Base-by-base conservation (phyloP, 768 basidiomycete species). In the Daedaleopsis sinensis region DNA sequence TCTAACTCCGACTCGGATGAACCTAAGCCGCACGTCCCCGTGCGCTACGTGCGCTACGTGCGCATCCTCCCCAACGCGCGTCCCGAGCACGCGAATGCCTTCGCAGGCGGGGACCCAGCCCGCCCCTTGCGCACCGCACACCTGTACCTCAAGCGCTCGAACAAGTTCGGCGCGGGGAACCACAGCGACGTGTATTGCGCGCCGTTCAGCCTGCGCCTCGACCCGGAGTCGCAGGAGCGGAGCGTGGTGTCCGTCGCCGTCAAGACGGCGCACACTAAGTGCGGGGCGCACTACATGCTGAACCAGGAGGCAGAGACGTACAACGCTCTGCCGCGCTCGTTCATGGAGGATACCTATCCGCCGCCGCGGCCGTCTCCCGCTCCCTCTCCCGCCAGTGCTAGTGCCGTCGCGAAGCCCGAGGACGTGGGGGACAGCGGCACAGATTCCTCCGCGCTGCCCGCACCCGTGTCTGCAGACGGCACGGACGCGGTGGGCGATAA, bases 161-260 rank as follows among this genome's bases (percentile, higher is more conserved):
- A 76, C 35, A 46, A 21, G 19, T 59, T 78, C 6, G 86, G 85
- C 13, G 3, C 18, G 13, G 39, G 39, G 39, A 4, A 42, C 39
- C 39, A 42, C 39, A 42, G 39, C 18, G 18, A 42, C 3, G 39
- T 42, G 11, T 42, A 42, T 10, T 10, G 39, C 11, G 83, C 78
- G 9, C 81, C 84, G 58, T 80, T 80, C 76, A 82, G 82, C 44
- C 65, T 88, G 2, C 85, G 16, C 21, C 54, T 54, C 16, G n/a
- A 39, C 36, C 8, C 23, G 13, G 52, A 39, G 11, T 23, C 52
- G 16, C 18, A 9, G n/a, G 42, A 55, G 39, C 42, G 21, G 63
- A 60, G 18, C 62, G 35, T 12, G 11, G 71, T 71, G 19, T 65
- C 60, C 23, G 73, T 75, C 55, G 70, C 71, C 1, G 71, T 66